These are phyloP conservation scores for Diaporthe sp. DNA, from an alignment of 2,329 filamentous ascomycete genomes.

Conservation along the genomic window DNA sequence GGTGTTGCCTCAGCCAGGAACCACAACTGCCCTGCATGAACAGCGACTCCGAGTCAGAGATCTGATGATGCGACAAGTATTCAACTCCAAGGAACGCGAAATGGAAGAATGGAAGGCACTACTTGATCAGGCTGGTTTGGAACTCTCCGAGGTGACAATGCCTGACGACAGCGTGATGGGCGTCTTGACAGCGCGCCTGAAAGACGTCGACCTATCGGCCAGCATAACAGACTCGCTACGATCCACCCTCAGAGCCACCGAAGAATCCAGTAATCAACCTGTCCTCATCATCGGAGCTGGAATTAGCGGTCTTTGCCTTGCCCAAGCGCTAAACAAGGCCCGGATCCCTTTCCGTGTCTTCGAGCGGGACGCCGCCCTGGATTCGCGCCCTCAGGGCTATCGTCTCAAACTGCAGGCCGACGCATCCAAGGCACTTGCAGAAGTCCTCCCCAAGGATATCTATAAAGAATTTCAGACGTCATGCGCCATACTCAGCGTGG, in stretches of 20 bases:
- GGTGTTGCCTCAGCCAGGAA: constrained; percentile 11
- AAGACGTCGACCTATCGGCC: neutral
- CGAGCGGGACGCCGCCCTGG: constrained; percentile 23
- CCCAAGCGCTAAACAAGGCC: constrained; percentile 18
- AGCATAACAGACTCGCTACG: too few species aligned
- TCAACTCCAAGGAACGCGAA: constrained; percentile 16
- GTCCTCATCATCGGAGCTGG: constrained; percentile 23
- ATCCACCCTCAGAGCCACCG: neutral
- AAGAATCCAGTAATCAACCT: neutral
- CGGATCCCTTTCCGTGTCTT: constrained; percentile 18
- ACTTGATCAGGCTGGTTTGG: neutral
- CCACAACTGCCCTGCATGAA: constrained; percentile 6
- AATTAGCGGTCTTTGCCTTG: constrained; percentile 8
- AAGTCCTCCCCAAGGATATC: neutral
- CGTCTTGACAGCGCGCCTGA: constrained; percentile 2
- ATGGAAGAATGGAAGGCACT: constrained; percentile 25
- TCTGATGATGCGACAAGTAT: constrained; percentile 26
- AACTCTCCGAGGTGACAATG: neutral
- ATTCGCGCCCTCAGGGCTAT: constrained; percentile 16
- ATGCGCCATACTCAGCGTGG: neutral
- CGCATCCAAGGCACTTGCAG: neutral
- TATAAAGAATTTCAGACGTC: neutral
- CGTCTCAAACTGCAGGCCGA: constrained; percentile 17
- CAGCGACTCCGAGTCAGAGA: constrained; percentile 19
- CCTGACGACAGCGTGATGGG: constrained; percentile 13